Base-by-base conservation (phyloP, 2,329 filamentous ascomycete species). In the Pseudogymnoascus sp. region DNA sequence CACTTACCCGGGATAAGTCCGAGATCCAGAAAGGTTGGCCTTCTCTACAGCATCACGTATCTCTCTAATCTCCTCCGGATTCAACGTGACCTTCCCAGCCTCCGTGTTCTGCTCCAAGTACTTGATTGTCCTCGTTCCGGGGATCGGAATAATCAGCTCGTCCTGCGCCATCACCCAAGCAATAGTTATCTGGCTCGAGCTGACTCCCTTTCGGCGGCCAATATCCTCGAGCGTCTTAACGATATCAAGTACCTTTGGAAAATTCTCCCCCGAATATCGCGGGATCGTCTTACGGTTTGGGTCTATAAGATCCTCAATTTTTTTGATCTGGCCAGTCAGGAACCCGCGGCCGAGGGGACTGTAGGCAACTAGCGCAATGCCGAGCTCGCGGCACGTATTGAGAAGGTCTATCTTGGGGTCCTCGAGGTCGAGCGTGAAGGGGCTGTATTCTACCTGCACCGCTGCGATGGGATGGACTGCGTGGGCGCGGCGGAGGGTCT, bases 141-240 rank as follows among this genome's bases (percentile, higher is more conserved):
- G 83, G 60, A 82, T 88, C 0, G 86, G 83, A 68, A 85, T 80
- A 60, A 88, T 76, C 67, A 86, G 82, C 2, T 81, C 77, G 0
- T 82, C 83, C 68, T 88, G 84, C 3, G 79, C 79, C 66, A 86
- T 68, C 63, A 89, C 67, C 85, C 86, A 89, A 0, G 85, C 85
- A 28, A 89, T 75, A 1, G 83, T 80, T 21, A 21, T 21, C 21
- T 21, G 21, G 21, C 21, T 21, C 21, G 21, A 21, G 21, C 21
- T 21, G 21, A 21, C 21, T 21, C 21, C 21, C 21, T 21, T 21
- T 21, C 21, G 21, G 21, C 21, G 21, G 21, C 21, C 21, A 21
- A 21, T 21, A 21, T 21, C 21, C 21, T 21, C 21, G 21, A 21
- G 21, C 21, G 21, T 21, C 21, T 21, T 21, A 21, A 21, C 21